Evolutionary conservation across 208 protist genomes (phyloP).

Genomic region (Crithidia expoeki): DNA sequence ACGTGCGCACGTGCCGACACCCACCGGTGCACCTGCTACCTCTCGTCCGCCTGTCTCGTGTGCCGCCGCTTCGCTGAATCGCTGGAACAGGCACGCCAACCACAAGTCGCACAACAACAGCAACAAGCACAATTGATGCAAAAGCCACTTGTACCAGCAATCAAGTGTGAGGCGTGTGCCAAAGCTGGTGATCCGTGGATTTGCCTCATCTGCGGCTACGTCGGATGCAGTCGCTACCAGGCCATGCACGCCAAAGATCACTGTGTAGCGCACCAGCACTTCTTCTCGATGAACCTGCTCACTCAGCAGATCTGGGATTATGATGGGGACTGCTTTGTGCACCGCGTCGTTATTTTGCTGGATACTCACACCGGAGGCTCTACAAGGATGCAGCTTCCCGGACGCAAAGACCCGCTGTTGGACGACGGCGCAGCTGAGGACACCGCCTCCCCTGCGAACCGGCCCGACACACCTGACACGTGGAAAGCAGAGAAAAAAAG

Average conservation of each 20-base stretch:
- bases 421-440: slow-evolving; percentile 19
- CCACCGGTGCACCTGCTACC: slow-evolving; percentile 52
- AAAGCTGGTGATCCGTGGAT: slow-evolving; percentile 86
- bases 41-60: slow-evolving; percentile 60
- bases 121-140: background rate
- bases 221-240: slow-evolving; percentile 93
- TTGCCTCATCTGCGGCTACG: slow-evolving; percentile 91
- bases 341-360: slow-evolving; percentile 75
- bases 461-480: slow-evolving; percentile 17
- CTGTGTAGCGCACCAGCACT: slow-evolving; percentile 60
- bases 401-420: slow-evolving; percentile 51
- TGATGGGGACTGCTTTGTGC: slow-evolving; percentile 88
- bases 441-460: background rate
- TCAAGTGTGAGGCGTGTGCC: slow-evolving; percentile 73
- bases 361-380: slow-evolving; percentile 62
- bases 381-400: slow-evolving; percentile 74
- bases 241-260: slow-evolving; percentile 90
- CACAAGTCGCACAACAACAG: slow-evolving; percentile 1
- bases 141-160: background rate
- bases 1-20: slow-evolving; percentile 31
- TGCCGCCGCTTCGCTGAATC: slow-evolving; percentile 52
- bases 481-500: slow-evolving; percentile 71
- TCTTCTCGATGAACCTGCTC: slow-evolving; percentile 89
- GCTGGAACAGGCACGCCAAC: slow-evolving; percentile 24
- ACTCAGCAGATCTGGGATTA: slow-evolving; percentile 95